A percentile compares a stretch with the other conserved stretches of the same genome.
Evolutionary conservation across 2,329 filamentous ascomycete genomes (phyloP).

Genomic region (Neonectria coccinea): DNA sequence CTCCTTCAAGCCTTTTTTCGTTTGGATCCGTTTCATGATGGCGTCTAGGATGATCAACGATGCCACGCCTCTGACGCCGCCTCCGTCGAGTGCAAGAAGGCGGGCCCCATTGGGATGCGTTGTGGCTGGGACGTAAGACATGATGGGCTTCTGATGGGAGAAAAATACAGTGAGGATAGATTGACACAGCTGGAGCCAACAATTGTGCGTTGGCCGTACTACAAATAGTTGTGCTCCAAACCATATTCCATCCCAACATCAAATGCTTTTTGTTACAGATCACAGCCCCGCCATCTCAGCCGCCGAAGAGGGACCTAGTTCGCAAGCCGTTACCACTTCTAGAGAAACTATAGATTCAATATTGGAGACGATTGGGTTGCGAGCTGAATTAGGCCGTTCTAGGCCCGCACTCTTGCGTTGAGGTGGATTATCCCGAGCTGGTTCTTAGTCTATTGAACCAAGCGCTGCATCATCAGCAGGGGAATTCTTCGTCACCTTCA

Average conservation of each 20-base stretch:
- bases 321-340: background rate
- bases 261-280: background rate
- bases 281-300: background rate
- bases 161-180: background rate
- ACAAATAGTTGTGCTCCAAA: background rate
- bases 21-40: conserved; percentile 19
- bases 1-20: background rate
- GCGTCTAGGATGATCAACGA: conserved; percentile 13
- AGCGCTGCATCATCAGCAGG: background rate
- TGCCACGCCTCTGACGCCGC: conserved; percentile 25
- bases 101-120: conserved; percentile 25
- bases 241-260: too few species aligned
- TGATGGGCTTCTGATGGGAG: background rate
- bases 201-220: background rate
- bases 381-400: background rate
- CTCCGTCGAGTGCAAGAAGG: conserved; percentile 24
- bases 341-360: background rate
- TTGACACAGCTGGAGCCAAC: background rate
- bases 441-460: background rate
- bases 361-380: background rate
- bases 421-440: background rate
- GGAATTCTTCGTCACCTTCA: background rate
- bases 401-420: background rate
- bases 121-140: background rate
- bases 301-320: background rate